Evolutionary conservation across 805 yeast genomes (phyloP), one percentile per base, ranked within the genome.

Genomic region (Ogataea polymorpha): DNA sequence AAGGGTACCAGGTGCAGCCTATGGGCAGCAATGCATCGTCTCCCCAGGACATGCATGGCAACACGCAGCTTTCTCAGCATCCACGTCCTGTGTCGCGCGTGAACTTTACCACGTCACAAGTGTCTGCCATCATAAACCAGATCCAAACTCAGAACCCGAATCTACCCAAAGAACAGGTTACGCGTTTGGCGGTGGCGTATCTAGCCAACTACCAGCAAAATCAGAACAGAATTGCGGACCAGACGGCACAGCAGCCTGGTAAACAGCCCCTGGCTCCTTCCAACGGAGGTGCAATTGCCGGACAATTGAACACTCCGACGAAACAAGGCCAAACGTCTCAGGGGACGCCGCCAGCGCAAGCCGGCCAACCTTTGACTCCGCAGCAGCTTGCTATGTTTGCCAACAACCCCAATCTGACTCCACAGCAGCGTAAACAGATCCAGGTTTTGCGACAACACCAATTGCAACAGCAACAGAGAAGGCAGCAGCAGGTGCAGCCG

Each of bases 61-160:
- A 32, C 16, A 37, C 26, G 13, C 42, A 42, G 25, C 17, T 37
- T 12, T 18, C 28, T 24, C 57, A 43, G 37, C 54, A 38, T 36
- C 45, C 45, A 21, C 37, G 50, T 7, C 32, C 37, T 3, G 47
- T 35, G 10, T 41, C 59, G 5, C 53, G 59, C 17, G 51, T 63
- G 27, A 51, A 49, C 23, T 74, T 79, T 58, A 74, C 79, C 0
- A 77, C 80, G 11, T 75, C 80, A 1, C 86, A 81, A 50, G 83
- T 81, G 4, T 72, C 84, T 8, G 81, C 84, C 1, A 72, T 81
- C 30, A 75, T 81, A 42, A 76, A 70, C 49, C 78, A 80, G 32
- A 80, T 81, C 39, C 85, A 80, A 55, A 63, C 72, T n/a, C 79
- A 79, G 51, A 75, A 81, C 55, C 88, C 88, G 2, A 73, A 70